Conservation (phyloP, 805 yeast genomes). For the Hanseniaspora mollemarum region DNA sequence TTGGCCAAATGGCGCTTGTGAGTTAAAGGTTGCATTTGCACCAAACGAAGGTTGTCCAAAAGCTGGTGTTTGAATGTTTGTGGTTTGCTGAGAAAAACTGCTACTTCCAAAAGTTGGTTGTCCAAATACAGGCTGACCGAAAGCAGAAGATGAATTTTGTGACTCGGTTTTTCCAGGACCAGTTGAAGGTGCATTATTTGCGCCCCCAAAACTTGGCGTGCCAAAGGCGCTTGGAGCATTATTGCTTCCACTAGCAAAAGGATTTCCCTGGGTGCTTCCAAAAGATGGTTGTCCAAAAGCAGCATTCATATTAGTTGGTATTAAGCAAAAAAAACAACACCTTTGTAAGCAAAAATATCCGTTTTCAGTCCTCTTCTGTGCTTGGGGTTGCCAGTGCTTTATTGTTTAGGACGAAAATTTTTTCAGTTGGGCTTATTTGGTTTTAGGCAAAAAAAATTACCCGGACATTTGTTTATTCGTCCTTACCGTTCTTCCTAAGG, state of each 20-base stretch:
- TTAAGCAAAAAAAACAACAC: too few relatives aligned
- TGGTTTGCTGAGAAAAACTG: background rate
- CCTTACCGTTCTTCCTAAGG: too few relatives aligned
- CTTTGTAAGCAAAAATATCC: too few relatives aligned
- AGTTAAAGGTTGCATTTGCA: background rate
- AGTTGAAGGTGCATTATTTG: slow-evolving; percentile 17
- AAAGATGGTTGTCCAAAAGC: slow-evolving; percentile 18
- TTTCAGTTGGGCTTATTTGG: too few relatives aligned
- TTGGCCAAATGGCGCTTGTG: slow-evolving; percentile 1
- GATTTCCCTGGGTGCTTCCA: slow-evolving; percentile 16
- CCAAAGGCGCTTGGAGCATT: background rate
- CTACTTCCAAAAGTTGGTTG: slow-evolving; percentile 22
- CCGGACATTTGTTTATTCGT: too few relatives aligned
- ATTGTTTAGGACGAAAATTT: too few relatives aligned
- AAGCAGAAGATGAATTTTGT: slow-evolving; percentile 16
- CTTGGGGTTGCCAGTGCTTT: too few relatives aligned
- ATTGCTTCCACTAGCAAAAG: background rate
- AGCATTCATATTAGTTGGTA: slow-evolving; percentile 4
- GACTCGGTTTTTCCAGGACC: slow-evolving; percentile 19
- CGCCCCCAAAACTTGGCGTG: slow-evolving; percentile 8
- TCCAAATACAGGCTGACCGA: slow-evolving; percentile 21
- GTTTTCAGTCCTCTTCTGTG: too few relatives aligned
- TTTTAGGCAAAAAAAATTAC: too few relatives aligned
- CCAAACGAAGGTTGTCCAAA: slow-evolving; percentile 8
- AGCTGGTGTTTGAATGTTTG: background rate